Evolutionary conservation across 495 filamentous ascomycete genomes (phyloP).

Genomic region (Penicillium ochrochloron): DNA sequence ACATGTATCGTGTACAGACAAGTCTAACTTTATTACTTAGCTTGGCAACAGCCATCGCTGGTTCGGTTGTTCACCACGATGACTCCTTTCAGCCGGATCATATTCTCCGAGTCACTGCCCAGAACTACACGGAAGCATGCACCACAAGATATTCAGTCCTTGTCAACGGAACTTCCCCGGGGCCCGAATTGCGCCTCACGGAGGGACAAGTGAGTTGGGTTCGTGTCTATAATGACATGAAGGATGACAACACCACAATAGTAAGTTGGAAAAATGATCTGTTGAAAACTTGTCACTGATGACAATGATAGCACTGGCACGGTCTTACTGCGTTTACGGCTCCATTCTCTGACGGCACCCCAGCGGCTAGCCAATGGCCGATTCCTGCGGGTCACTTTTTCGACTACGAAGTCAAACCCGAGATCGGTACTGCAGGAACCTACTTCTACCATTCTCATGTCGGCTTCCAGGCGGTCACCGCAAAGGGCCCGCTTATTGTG

Average conservation of each 20-base stretch:
- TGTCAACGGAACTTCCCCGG: background rate
- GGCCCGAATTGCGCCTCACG: background rate
- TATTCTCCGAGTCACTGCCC: background rate
- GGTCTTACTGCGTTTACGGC: background rate
- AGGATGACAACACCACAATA: background rate
- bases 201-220: background rate
- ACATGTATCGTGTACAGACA: no score
- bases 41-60: no score
- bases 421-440: slow-evolving; percentile 27
- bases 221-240: slow-evolving; percentile 1
- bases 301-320: background rate
- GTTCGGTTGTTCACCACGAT: no score
- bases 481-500: slow-evolving; percentile 55
- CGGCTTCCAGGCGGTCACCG: slow-evolving; percentile 58
- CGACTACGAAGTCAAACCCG: background rate
- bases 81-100: background rate
- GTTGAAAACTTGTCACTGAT: background rate
- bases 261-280: background rate
- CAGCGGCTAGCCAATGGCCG: background rate
- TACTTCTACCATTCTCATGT: slow-evolving; percentile 68
- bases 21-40: no score
- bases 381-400: background rate
- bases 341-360: background rate
- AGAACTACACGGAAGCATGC: background rate
- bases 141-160: background rate